Base-by-base conservation (phyloP, 768 basidiomycete genomes). In the Tylopilus balloui region DNA sequence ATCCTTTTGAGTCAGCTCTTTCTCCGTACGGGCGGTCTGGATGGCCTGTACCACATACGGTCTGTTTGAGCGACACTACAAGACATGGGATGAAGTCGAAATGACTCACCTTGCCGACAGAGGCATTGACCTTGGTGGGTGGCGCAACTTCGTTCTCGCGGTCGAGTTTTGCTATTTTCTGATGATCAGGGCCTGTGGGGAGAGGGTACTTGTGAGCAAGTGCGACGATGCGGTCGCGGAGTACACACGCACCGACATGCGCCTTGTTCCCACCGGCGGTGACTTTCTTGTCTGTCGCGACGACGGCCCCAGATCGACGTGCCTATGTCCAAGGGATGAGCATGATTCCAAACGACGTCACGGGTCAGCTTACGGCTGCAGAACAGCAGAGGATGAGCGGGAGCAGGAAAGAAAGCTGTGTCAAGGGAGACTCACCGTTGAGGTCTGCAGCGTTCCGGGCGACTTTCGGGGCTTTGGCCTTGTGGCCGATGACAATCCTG, bases 141-240 rank as follows among this genome's bases (percentile, higher is more conserved):
- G 93, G 92, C 9, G 92, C 91, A 20, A 95, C 92, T 62, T 95
- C 93, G 67, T 97, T 94, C 59, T 96, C 92, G 37, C 90, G 82
- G 69, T 94, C 93, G 36, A 97, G 84, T 63, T 94, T 94, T 21
- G 88, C 92, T 64, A 94, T 93, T 48, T 81, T 82, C 64, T 92
- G 90, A 72, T 95, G 92, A 71, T 97, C 93, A 55, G 90, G 88
- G 29, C 88, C 91, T 93, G 12, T 12, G n/a, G 19, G n/a, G n/a
- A 8, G n/a, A 25, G 4, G 4, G 4, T 25, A 25, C 11, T 27
- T 6, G 29, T 54, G 19, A 54, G 21, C 2, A 32, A 34, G 1
- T n/a, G n/a, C 8, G 17, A 7, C n/a, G 7, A n/a, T 17, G 34
- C 7, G 17, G n/a, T n/a, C 3, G n/a, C 34, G 5, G 13, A 27